Conservation (phyloP, 805 yeast species). For the Cyberlindnera meyerae region DNA sequence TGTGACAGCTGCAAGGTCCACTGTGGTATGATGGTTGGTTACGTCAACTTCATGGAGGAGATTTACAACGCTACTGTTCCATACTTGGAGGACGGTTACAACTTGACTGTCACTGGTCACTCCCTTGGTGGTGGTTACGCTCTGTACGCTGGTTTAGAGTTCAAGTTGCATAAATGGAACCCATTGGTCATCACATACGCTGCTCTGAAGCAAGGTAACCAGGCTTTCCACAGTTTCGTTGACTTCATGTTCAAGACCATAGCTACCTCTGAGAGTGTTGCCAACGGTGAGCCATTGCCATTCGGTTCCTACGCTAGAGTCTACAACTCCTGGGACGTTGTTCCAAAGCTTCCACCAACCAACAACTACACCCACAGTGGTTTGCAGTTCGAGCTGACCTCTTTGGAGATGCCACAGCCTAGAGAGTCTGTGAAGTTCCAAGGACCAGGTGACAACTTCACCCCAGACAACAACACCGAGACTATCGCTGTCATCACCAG, state of each 20-base stretch:
- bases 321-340: constrained; percentile 49
- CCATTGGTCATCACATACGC: constrained; percentile 59
- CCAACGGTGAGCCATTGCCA: constrained; percentile 29
- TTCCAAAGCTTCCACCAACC: constrained; percentile 57
- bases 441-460: constrained; percentile 11
- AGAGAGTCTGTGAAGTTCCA: constrained; percentile 7
- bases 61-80: constrained; percentile 33
- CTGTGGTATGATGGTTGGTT: constrained; percentile 53
- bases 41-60: constrained; percentile 36
- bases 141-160: constrained; percentile 56
- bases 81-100: constrained; percentile 40
- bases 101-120: constrained; percentile 61
- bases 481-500: background rate
- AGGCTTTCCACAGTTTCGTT: constrained; percentile 44
- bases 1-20: constrained; percentile 59
- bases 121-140: constrained; percentile 76
- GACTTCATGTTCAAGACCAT: constrained; percentile 45
- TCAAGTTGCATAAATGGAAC: constrained; percentile 46
- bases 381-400: constrained; percentile 29
- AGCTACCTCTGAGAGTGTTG: constrained; percentile 24
- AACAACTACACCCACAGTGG: constrained; percentile 30
- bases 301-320: constrained; percentile 43
- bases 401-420: constrained; percentile 32
- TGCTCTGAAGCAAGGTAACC: constrained; percentile 61
- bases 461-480: constrained; percentile 2